Base-by-base conservation (phyloP, 441 rosid genomes). In the Jatropha multifida region DNA sequence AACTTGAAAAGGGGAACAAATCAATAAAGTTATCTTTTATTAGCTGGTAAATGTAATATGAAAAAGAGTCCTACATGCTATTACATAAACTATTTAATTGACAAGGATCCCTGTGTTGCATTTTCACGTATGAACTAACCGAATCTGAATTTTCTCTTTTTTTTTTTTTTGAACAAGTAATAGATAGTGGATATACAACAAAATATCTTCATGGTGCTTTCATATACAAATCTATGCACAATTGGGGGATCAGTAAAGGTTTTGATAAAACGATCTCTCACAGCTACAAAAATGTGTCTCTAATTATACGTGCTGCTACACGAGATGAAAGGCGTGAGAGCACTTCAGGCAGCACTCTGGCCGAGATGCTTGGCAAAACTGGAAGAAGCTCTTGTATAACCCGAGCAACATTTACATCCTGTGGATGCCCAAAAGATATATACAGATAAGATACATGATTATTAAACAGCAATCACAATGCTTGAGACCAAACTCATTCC, bases 311-410 rank as follows among this genome's bases (percentile, higher is more conserved):
- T 13, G 99, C 98, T 77, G 90, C 74, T 63, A 89, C 85, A 42
- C 98, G 86, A 68, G 99, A 93, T 64, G 96, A 86, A 70, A 95
- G 88, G 79, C 99, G 86, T 61, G 85, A 85, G 55, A 92, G 40
- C 56, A 95, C 85, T 60, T 95, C 98, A 4, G 98, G 99, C 13
- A 95, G 89, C 74, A 93, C 86, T 66, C 66, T 89, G 12, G 80
- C 96, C 4, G 98, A 89, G 81, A 92, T 87, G 72, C 98, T 93
- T 10, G 98, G 99, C 84, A 93, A 86, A 78, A 88, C 87, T 1
- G 94, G 95, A 75, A 93, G 95, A 80, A 95, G 83, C 77, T 90
- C 96, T 66, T 76, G 89, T 46, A 90, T 80, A 56, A 86, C 76
- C 79, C 78, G 85, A 60, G 89, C 85, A 44, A 88, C 86, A 86